Evolutionary conservation across 1,284 basidiomycete species (phyloP).

Genomic region (Schizophyllum commune): DNA sequence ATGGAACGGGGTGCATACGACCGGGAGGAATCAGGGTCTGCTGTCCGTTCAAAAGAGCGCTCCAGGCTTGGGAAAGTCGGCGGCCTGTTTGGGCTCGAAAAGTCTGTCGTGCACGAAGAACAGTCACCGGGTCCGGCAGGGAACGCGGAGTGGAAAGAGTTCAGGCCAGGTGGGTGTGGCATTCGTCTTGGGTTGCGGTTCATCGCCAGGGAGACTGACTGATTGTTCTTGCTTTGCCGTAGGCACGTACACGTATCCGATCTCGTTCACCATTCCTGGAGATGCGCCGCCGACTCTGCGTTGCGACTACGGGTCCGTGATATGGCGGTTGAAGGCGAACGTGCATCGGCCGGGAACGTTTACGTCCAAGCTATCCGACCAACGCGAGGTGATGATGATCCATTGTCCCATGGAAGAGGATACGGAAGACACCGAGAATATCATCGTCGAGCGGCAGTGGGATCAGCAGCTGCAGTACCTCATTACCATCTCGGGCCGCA

Average conservation of each 20-base stretch:
- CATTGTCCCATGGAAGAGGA: constrained; percentile 75
- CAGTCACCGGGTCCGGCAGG: constrained; percentile 37
- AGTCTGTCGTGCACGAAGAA: constrained; percentile 22
- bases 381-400: constrained; percentile 73
- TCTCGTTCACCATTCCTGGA: constrained; percentile 82
- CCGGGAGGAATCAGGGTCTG: not conserved
- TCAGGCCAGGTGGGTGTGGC: constrained; percentile 65
- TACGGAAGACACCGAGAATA: constrained; percentile 72
- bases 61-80: constrained; percentile 26
- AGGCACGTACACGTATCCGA: constrained; percentile 94
- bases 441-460: constrained; percentile 90
- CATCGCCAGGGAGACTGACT: not conserved
- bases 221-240: not conserved
- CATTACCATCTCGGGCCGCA: constrained; percentile 75
- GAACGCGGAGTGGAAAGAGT: constrained; percentile 80
- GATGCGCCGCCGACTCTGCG: constrained; percentile 76
- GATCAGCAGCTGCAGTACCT: constrained; percentile 85
- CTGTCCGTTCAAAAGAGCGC: constrained; percentile 20
- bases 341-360: constrained; percentile 84
- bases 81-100: constrained; percentile 15
- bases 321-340: constrained; percentile 76
- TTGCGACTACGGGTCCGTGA: constrained; percentile 74
- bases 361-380: constrained; percentile 64
- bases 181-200: not conserved
- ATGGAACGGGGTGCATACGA: constrained; percentile 8